Evolutionary conservation across 2,329 filamentous ascomycete genomes (phyloP).

Genomic region (Gnomoniopsis sp.): DNA sequence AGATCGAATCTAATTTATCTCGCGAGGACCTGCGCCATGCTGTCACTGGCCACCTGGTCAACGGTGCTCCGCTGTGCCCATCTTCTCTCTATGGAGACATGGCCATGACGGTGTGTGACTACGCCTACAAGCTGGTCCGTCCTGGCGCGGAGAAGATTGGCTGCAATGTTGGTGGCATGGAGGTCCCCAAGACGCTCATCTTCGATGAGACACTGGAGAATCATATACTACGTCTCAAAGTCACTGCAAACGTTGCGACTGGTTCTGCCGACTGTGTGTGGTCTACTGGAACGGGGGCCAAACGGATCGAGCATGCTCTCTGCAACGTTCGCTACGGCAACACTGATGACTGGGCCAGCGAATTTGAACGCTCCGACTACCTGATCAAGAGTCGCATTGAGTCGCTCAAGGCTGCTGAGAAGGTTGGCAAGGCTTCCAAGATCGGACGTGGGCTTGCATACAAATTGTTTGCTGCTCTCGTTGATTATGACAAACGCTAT

Average conservation of each 20-base stretch:
- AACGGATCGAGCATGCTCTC: conserved; percentile 57
- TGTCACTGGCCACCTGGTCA: conserved; percentile 64
- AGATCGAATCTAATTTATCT: conserved; percentile 64
- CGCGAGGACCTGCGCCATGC: conserved; percentile 58
- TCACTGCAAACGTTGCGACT: conserved; percentile 54
- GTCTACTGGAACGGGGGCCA: conserved; percentile 56
- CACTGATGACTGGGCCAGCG: conserved; percentile 56
- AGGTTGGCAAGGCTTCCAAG: conserved; percentile 65
- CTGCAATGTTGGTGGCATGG: conserved; percentile 63
- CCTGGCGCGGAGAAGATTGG: conserved; percentile 54
- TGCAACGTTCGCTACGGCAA: conserved; percentile 62
- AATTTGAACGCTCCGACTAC: conserved; percentile 67
- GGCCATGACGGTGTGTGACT: conserved; percentile 56
- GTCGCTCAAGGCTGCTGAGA: conserved; percentile 56
- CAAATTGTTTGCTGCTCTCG: conserved; percentile 60
- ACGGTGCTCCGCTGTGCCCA: conserved; percentile 63
- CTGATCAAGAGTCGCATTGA: conserved; percentile 63
- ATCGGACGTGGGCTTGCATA: conserved; percentile 74
- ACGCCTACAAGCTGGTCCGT: conserved; percentile 61
- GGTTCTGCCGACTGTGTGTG: conserved; percentile 55
- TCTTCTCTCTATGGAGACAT: conserved; percentile 52
- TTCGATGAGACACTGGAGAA: conserved; percentile 40
- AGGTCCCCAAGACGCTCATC: conserved; percentile 69
- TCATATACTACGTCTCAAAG: conserved; percentile 60
- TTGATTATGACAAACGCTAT: conserved; percentile 53